phyloP scores from a whole-genome alignment of 441 rosid species.

The Populus hybrid region DNA sequence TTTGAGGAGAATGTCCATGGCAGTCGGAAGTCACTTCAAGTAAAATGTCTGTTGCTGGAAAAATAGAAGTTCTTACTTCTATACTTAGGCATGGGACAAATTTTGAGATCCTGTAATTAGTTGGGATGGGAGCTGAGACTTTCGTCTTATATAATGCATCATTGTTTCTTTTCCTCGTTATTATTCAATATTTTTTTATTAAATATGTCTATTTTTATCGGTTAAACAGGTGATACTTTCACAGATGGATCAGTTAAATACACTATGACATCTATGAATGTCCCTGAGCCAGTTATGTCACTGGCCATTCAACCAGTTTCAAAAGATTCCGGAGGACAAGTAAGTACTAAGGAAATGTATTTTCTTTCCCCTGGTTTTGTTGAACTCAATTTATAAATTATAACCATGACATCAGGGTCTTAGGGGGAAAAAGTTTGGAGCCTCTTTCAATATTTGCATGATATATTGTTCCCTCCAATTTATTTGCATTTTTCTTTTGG shows the following conservation, averaged over 20 bases:
- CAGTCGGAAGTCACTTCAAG: not conserved
- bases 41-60: not conserved
- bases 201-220: constrained; percentile 8
- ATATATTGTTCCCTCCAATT: constrained; percentile 2
- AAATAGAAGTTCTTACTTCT: not conserved
- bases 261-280: constrained; percentile 99
- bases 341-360: constrained; percentile 28
- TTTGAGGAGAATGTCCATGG: not conserved
- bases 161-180: not conserved
- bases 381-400: not conserved
- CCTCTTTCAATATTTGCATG: not conserved
- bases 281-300: constrained; percentile 99
- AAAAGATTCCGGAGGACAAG: constrained; percentile 96
- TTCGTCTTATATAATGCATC: not conserved
- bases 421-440: not conserved
- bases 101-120: not conserved
- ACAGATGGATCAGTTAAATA: constrained; percentile 91
- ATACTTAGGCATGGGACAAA: not conserved
- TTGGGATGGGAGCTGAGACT: constrained; percentile 3
- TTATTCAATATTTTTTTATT: not conserved
- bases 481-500: not conserved
- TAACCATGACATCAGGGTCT: not conserved
- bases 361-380: constrained; percentile 1
- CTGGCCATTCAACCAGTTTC: constrained; percentile 96
- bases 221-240: constrained; percentile 80